Base-by-base conservation (phyloP, 305 asterid species). In the Stenogyne calaminthoides region DNA sequence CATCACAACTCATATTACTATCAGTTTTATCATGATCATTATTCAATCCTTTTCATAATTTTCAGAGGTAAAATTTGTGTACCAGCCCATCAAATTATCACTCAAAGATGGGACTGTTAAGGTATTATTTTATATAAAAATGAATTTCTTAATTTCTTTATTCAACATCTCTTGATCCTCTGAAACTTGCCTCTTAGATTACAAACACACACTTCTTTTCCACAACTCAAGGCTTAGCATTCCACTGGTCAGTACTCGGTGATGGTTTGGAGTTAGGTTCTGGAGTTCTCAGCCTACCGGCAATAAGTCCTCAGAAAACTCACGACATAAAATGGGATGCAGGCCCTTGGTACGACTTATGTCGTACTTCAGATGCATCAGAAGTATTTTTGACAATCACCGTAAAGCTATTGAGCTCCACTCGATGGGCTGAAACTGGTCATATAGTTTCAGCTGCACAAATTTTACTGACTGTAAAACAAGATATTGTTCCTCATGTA, bases 61-160 rank as follows among this genome's bases (percentile, higher is more conserved):
- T 70, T 77, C 91, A 95, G 99, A 95, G 88, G 97, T 95, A 32
- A 95, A 95, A 81, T 90, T 83, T 80, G 88, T 89, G 7, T 89
- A 95, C 88, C 98, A 89, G 82, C 98, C 98, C 61, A 87, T 95
- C 94, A 95, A 95, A 85, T 80, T 95, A 61, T 81, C 87, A 72
- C 79, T 88, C 29, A 75, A 69, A 27, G 91, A 95, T 67, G 99
- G 89, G 52, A 71, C 74, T 66, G 44, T 95, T 71, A 87, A 89
- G 99, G 98, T 95, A 80, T 59, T 71, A 49, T 71, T 74, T 47
- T 59, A 47, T 64, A 51, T 62, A 70, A 59, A 40, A 40, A 44
- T 72, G n/a, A 40, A 42, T 54, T 71, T 75, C 34, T 40, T 36
- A 59, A 32, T 70, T 69, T 64, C 64, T 51, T 25, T 57, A 37